These are phyloP conservation scores for Daldinia concentrica DNA, from an alignment of 495 filamentous ascomycete species.

Conservation along the genomic window DNA sequence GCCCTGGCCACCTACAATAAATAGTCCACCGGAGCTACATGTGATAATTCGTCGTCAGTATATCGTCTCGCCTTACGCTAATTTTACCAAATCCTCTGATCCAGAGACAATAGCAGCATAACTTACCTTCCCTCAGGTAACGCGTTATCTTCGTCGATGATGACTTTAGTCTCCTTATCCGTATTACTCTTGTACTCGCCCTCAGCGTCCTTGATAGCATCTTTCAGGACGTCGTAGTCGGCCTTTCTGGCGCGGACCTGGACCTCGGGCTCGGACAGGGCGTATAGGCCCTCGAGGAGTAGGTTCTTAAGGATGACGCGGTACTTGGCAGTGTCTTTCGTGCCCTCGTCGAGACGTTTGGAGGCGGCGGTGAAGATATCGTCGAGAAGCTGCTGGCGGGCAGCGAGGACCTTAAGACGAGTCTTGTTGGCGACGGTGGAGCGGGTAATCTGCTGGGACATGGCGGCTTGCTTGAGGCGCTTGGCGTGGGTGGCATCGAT, in stretches of 20 bases:
- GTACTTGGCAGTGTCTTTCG: slow-evolving; percentile 76
- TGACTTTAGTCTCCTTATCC: slow-evolving; percentile 67
- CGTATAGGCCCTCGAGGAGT: slow-evolving; percentile 90
- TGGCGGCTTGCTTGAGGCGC: slow-evolving; percentile 96
- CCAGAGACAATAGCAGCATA: neutral
- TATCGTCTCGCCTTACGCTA: neutral
- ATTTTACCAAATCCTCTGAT: neutral
- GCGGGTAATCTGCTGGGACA: slow-evolving; percentile 96
- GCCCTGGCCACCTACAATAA: slow-evolving; percentile 81
- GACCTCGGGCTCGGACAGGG: slow-evolving; percentile 80
- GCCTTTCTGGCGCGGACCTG: slow-evolving; percentile 77
- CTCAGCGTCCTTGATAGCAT: slow-evolving; percentile 76
- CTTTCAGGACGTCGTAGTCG: slow-evolving; percentile 76
- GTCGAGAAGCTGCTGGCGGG: slow-evolving; percentile 90
- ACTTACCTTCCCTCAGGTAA: slow-evolving; percentile 86
- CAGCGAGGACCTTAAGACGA: slow-evolving; percentile 82
- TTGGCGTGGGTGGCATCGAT: slow-evolving; percentile 95
- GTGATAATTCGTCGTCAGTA: slow-evolving; percentile 29
- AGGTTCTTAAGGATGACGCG: slow-evolving; percentile 77
- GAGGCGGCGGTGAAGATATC: slow-evolving; percentile 85
- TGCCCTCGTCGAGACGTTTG: slow-evolving; percentile 69
- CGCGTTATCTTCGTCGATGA: slow-evolving; percentile 80
- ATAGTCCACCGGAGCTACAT: slow-evolving; percentile 80
- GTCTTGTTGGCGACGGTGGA: slow-evolving; percentile 96
- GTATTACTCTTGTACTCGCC: slow-evolving; percentile 82